Conservation (phyloP, 257 asterid genomes). For the Coffea eugenioides region DNA sequence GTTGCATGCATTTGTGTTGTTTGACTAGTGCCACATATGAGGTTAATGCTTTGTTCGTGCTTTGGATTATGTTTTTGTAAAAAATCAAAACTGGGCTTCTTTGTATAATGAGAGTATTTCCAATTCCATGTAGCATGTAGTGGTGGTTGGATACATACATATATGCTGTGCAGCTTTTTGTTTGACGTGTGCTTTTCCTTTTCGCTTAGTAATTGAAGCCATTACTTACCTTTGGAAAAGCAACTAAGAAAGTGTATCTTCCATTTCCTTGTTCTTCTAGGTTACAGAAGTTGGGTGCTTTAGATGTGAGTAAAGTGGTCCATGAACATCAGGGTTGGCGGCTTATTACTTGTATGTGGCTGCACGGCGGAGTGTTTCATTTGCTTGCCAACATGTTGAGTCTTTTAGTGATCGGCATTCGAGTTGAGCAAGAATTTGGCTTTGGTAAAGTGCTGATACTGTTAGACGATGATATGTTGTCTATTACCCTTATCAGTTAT, state of each 20-base stretch:
- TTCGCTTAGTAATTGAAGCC: neutral
- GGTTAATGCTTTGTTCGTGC: neutral
- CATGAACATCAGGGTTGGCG: slow-evolving; percentile 81
- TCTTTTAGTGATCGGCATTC: slow-evolving; percentile 74
- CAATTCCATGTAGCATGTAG: neutral
- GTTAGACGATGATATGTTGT: neutral
- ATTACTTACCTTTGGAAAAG: neutral
- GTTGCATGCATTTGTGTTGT: neutral
- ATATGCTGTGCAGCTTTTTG: neutral
- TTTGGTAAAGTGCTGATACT: slow-evolving; percentile 48
- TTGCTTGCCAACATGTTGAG: slow-evolving; percentile 93
- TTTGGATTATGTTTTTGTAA: too few species aligned
- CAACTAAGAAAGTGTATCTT: neutral
- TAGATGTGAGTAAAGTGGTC: slow-evolving; percentile 73
- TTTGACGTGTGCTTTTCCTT: neutral
- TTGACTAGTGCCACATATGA: too few species aligned
- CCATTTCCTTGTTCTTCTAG: slow-evolving; percentile 16
- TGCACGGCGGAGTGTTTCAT: slow-evolving; percentile 88
- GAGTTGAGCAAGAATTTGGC: slow-evolving; percentile 89
- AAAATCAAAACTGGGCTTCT: too few species aligned
- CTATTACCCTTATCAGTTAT: neutral
- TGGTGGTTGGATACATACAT: neutral
- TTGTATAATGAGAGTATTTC: too few species aligned
- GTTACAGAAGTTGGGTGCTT: slow-evolving; percentile 77
- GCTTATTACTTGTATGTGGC: slow-evolving; percentile 85